These are phyloP conservation scores for Schoenoplectus tabernaemontani DNA, from an alignment of 202 grass and related monocot species.

Conservation along the genomic window DNA sequence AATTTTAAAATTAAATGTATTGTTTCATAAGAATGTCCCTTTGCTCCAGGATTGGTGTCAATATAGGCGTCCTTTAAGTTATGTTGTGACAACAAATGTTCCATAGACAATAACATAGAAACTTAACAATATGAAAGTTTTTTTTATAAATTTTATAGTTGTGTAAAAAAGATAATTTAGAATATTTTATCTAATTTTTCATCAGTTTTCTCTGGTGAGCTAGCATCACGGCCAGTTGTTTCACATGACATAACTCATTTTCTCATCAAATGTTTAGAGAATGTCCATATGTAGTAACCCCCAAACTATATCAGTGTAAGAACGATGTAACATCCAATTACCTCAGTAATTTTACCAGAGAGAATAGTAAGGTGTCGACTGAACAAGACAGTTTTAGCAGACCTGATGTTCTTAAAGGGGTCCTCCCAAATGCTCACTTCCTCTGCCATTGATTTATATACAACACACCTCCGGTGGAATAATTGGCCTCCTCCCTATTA, in stretches of 20 bases:
- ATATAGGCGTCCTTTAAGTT: no score
- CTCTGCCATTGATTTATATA: slow-evolving; percentile 67
- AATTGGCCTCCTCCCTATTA: slow-evolving; percentile 40
- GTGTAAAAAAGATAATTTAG: no score
- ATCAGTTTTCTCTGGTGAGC: background rate
- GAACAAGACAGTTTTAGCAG: slow-evolving; percentile 36
- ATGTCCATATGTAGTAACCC: slow-evolving; percentile 45
- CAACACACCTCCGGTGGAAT: slow-evolving; percentile 76
- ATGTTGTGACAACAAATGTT: no score
- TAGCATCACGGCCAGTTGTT: background rate
- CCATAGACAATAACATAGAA: no score
- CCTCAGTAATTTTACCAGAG: slow-evolving; percentile 73
- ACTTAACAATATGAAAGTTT: no score
- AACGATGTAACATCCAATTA: slow-evolving; percentile 28
- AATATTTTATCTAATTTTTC: background rate
- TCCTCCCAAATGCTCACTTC: slow-evolving; percentile 85
- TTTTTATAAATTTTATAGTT: no score
- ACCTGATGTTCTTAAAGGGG: slow-evolving; percentile 54
- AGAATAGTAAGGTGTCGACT: slow-evolving; percentile 53
- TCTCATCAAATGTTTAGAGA: slow-evolving; percentile 41
- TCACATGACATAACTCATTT: slow-evolving; percentile 31
- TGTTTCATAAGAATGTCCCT: no score
- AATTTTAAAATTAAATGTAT: no score
- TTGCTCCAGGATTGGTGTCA: no score
- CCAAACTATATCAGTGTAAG: slow-evolving; percentile 30